phyloP scores from a whole-genome alignment of 2,329 filamentous ascomycete species.

The Pseudogymnoascus sp. region DNA sequence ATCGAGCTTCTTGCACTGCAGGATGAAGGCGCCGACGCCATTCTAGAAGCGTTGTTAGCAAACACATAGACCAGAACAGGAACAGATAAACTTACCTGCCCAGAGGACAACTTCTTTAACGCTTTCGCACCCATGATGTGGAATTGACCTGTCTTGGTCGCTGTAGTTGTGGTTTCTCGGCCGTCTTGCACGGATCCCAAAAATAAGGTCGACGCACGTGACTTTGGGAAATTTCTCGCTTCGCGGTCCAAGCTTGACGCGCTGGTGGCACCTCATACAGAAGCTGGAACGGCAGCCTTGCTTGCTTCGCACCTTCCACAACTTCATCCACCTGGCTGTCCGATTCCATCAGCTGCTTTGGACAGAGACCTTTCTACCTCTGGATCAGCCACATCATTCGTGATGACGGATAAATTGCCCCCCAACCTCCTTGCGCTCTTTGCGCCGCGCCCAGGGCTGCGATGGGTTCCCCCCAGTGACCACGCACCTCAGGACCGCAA shows the following conservation, averaged over 20 bases:
- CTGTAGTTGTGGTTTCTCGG: not conserved
- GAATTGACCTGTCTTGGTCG: not conserved
- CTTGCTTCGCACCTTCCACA: not conserved
- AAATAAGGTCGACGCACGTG: not conserved
- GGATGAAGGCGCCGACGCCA: conserved; percentile 91
- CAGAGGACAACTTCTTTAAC: conserved; percentile 43
- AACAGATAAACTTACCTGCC: conserved; percentile 39
- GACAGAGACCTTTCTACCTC: not conserved
- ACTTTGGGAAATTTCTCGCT: not conserved
- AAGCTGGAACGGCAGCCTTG: not conserved
- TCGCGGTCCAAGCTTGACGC: conserved; percentile 5
- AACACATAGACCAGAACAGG: not conserved
- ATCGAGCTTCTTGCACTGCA: conserved; percentile 92
- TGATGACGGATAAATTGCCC: conserved; percentile 94
- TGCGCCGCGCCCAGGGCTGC: conserved; percentile 83
- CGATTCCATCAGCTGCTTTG: not conserved
- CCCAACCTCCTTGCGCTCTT: conserved; percentile 90
- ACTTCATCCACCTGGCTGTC: not conserved
- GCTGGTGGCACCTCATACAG: not conserved
- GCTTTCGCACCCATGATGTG: conserved; percentile 45
- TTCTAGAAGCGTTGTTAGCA: conserved; percentile 54
- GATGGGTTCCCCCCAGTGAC: conserved; percentile 79
- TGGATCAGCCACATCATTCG: not conserved
- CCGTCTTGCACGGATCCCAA: not conserved
- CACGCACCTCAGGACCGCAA: conserved; percentile 73